Percentiles rank a stretch among this genome's conserved stretches.
These are phyloP conservation scores for Rhexocercosporidium sp. DNA, from an alignment of 2,329 filamentous ascomycete genomes.

Conservation along the genomic window DNA sequence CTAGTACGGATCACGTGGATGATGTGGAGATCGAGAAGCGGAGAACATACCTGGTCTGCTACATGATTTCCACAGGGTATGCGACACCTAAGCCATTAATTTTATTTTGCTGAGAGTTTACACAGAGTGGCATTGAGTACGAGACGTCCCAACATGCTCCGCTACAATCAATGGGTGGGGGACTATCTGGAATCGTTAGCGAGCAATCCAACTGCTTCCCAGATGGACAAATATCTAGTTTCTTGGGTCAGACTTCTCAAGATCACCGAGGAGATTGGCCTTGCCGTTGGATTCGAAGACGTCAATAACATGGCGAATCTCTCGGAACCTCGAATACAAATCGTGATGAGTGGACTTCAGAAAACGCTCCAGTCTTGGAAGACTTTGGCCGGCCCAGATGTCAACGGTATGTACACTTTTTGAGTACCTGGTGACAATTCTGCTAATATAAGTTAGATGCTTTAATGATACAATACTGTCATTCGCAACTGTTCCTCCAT, in stretches of 20 bases:
- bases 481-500: conserved; percentile 59
- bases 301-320: conserved; percentile 47
- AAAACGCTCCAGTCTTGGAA: conserved; percentile 53
- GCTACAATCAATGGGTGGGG: conserved; percentile 46
- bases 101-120: neutral
- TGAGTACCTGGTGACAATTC: neutral
- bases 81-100: neutral
- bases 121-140: conserved; percentile 46
- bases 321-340: conserved; percentile 56
- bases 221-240: conserved; percentile 44
- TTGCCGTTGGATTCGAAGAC: conserved; percentile 54
- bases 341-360: conserved; percentile 56
- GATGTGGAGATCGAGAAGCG: conserved; percentile 42
- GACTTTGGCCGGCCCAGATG: conserved; percentile 41
- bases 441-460: conserved; percentile 22
- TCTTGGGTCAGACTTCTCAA: conserved; percentile 47
- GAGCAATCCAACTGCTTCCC: conserved; percentile 39
- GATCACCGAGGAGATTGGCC: conserved; percentile 58
- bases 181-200: conserved; percentile 48
- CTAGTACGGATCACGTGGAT: neutral
- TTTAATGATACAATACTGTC: conserved; percentile 49
- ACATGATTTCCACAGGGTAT: conserved; percentile 42
- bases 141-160: conserved; percentile 49
- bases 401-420: conserved; percentile 25
- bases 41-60: conserved; percentile 46